A percentile compares a stretch with the other conserved stretches of the same genome.
These are phyloP conservation scores for Fraxinus ornus DNA, from an alignment of 305 asterid genomes.

Conservation along the genomic window DNA sequence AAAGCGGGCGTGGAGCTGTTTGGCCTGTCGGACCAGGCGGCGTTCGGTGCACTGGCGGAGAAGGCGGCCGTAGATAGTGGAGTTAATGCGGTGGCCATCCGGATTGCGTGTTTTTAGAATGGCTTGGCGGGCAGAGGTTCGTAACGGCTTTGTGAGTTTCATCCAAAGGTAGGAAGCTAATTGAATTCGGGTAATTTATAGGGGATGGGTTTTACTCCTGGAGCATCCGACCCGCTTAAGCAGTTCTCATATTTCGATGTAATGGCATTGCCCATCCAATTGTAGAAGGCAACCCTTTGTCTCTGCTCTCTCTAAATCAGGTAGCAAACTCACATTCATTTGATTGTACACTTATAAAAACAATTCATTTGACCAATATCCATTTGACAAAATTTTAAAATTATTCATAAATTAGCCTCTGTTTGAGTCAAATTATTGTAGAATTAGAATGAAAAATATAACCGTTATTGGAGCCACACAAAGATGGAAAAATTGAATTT, in stretches of 20 bases:
- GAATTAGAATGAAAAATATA: too few relatives aligned
- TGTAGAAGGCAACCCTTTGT: neutral
- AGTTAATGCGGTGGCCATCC: constrained; percentile 41
- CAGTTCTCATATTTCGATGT: neutral
- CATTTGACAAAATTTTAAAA: neutral
- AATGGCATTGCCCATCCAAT: neutral
- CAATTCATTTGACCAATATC: neutral
- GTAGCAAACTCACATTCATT: neutral
- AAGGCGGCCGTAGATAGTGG: constrained; percentile 53
- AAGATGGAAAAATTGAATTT: too few relatives aligned
- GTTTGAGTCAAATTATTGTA: too few relatives aligned
- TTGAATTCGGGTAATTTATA: constrained; percentile 16
- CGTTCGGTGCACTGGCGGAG: constrained; percentile 67
- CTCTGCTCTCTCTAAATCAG: neutral
- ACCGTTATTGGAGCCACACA: too few relatives aligned
- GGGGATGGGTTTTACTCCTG: neutral
- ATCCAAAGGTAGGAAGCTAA: constrained; percentile 27
- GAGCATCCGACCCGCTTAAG: neutral
- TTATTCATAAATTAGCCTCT: too few relatives aligned
- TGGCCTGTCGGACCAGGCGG: constrained; percentile 63
- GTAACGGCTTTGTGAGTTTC: constrained; percentile 19
- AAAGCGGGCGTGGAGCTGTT: constrained; percentile 72
- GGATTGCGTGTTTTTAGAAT: neutral
- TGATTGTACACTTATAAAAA: neutral
- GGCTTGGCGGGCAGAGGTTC: constrained; percentile 30